Evolutionary conservation across 2,329 filamentous ascomycete species (phyloP).

Genomic region (Calonectria henricotiae): DNA sequence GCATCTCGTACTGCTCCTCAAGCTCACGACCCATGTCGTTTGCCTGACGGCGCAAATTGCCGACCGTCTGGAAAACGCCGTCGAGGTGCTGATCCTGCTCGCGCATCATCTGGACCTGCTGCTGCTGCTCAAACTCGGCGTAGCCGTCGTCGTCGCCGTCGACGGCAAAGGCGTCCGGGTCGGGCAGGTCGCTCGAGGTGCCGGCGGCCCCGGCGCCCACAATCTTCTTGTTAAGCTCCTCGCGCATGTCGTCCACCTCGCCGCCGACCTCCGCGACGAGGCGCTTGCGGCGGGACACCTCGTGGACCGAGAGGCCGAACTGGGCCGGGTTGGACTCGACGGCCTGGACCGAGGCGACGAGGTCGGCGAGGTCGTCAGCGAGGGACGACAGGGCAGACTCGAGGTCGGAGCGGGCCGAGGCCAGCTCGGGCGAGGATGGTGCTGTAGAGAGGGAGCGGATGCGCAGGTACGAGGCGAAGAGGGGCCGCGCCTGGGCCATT

Average conservation of each 20-base stretch:
- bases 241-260: slow-evolving; percentile 91
- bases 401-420: slow-evolving; percentile 82
- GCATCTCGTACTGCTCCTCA: slow-evolving; percentile 93
- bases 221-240: slow-evolving; percentile 80
- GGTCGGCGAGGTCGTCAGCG: slow-evolving; percentile 88
- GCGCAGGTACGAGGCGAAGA: slow-evolving; percentile 95
- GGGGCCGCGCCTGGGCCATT: slow-evolving; percentile 84
- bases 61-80: slow-evolving; percentile 93
- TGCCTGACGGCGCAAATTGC: slow-evolving; percentile 90
- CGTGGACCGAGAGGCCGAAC: slow-evolving; percentile 87
- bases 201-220: slow-evolving; percentile 54
- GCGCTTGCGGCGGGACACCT: slow-evolving; percentile 84
- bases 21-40: slow-evolving; percentile 97
- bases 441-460: slow-evolving; percentile 89
- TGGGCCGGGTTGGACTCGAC: slow-evolving; percentile 90
- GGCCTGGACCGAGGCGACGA: slow-evolving; percentile 88
- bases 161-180: slow-evolving; percentile 73
- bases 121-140: slow-evolving; percentile 89
- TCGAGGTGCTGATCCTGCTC: slow-evolving; percentile 96
- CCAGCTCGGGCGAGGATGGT: slow-evolving; percentile 85
- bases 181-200: slow-evolving; percentile 63
- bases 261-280: slow-evolving; percentile 91
- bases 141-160: slow-evolving; percentile 71
- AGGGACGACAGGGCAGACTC: slow-evolving; percentile 77
- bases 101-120: slow-evolving; percentile 92